Evolutionary conservation across 1,139 yeast species (phyloP).

Genomic region (Pneumocystis carinii): DNA sequence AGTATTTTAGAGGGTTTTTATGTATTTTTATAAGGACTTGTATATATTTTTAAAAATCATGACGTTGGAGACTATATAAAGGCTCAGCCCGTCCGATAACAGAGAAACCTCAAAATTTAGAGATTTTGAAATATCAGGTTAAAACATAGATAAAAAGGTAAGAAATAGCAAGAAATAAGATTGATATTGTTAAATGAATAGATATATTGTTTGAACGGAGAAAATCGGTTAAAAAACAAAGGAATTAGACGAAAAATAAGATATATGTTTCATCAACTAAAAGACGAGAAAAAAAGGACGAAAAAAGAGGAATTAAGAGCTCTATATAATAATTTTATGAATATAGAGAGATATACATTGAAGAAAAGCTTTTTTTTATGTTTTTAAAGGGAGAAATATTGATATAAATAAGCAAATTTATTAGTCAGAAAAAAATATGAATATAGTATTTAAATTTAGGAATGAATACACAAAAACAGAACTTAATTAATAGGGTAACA

Average conservation of each 20-base stretch:
- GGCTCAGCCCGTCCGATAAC: too few relatives aligned
- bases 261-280: neutral
- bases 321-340: neutral
- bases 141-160: too few relatives aligned
- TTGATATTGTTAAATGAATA: neutral
- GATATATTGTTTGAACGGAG: neutral
- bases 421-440: neutral
- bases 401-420: neutral
- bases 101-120: too few relatives aligned
- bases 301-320: neutral
- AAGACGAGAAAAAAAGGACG: neutral
- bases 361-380: neutral
- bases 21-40: neutral
- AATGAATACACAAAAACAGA: neutral
- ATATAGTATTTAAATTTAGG: neutral
- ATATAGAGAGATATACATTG: neutral
- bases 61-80: neutral
- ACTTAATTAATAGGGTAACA: neutral
- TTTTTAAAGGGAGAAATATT: neutral
- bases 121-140: too few relatives aligned
- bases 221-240: neutral
- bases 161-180: too few relatives aligned
- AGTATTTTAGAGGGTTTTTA: neutral
- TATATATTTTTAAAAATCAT: neutral
- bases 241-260: neutral